phyloP scores from a whole-genome alignment of 345 rosid species.

The Sapria himalayana region DNA sequence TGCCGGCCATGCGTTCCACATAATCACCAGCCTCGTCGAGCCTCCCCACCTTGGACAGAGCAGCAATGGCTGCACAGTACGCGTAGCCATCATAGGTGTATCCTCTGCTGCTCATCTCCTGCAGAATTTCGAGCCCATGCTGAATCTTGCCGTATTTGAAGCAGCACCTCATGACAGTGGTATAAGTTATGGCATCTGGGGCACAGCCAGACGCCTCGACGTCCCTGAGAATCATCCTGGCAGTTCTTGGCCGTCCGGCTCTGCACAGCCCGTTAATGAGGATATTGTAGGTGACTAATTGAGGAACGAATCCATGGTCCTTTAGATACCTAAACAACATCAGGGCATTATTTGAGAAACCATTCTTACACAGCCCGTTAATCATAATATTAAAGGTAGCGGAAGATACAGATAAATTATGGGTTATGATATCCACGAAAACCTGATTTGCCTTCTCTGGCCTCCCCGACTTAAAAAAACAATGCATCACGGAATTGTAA shows the following conservation, averaged over 20 bases:
- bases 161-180: conserved; percentile 45
- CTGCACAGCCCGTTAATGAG: conserved; percentile 61
- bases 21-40: conserved; percentile 23
- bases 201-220: conserved; percentile 22
- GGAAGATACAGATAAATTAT: conserved; percentile 15
- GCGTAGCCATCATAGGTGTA: conserved; percentile 65
- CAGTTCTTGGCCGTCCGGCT: conserved; percentile 26
- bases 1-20: conserved; percentile 20
- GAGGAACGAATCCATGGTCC: conserved; percentile 33
- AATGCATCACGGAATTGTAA: conserved; percentile 64
- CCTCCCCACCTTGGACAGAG: conserved; percentile 42
- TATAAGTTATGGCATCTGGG: conserved; percentile 55
- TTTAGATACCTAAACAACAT: conserved; percentile 32
- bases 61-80: conserved; percentile 40
- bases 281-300: conserved; percentile 43
- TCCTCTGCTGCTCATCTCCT: conserved; percentile 40
- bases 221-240: conserved; percentile 39
- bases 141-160: conserved; percentile 30
- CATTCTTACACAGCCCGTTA: conserved; percentile 63
- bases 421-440: conserved; percentile 21
- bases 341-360: conserved; percentile 28
- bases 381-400: conserved; percentile 52
- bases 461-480: conserved; percentile 41
- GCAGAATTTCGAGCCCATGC: conserved; percentile 39
- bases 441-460: conserved; percentile 44